phyloP scores from a whole-genome alignment of 805 yeast species.

The Starmerella stigmatis region DNA sequence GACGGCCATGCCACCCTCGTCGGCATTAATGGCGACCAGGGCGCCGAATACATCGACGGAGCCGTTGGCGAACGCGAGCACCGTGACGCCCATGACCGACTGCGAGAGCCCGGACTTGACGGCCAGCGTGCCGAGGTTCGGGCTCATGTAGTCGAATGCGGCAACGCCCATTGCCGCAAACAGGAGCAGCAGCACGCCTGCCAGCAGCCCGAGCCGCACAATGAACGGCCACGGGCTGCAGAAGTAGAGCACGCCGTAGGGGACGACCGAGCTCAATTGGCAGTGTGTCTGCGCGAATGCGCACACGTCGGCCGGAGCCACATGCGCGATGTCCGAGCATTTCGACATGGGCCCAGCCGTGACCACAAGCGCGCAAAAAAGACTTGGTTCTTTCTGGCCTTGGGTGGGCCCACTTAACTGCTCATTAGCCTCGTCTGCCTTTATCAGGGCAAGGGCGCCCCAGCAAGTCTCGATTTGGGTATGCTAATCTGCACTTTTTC shows the following conservation, averaged over 20 bases:
- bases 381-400: too few relatives aligned
- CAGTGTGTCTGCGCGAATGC: slow-evolving; percentile 8
- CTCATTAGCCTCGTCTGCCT: too few relatives aligned
- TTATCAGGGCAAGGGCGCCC: too few relatives aligned
- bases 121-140: slow-evolving; percentile 62
- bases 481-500: too few relatives aligned
- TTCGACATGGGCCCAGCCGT: too few relatives aligned
- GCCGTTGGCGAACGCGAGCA: slow-evolving; percentile 86
- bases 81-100: slow-evolving; percentile 72
- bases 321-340: slow-evolving; percentile 1
- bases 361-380: too few relatives aligned
- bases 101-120: slow-evolving; percentile 54
- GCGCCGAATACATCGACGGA: slow-evolving; percentile 84
- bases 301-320: slow-evolving; percentile 12
- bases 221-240: slow-evolving; percentile 2
- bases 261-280: slow-evolving; percentile 8
- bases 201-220: neutral
- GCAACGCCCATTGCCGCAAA: slow-evolving; percentile 63
- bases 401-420: too few relatives aligned
- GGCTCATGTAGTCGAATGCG: slow-evolving; percentile 74
- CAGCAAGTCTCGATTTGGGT: too few relatives aligned
- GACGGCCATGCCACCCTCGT: slow-evolving; percentile 67
- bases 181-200: slow-evolving; percentile 31
- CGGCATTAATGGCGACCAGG: slow-evolving; percentile 63
- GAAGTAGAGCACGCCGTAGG: slow-evolving; percentile 10